Evolutionary conservation across 2,329 filamentous ascomycete species (phyloP), one percentile per base, ranked within the genome.

Genomic region (Ceratocystis variospora): DNA sequence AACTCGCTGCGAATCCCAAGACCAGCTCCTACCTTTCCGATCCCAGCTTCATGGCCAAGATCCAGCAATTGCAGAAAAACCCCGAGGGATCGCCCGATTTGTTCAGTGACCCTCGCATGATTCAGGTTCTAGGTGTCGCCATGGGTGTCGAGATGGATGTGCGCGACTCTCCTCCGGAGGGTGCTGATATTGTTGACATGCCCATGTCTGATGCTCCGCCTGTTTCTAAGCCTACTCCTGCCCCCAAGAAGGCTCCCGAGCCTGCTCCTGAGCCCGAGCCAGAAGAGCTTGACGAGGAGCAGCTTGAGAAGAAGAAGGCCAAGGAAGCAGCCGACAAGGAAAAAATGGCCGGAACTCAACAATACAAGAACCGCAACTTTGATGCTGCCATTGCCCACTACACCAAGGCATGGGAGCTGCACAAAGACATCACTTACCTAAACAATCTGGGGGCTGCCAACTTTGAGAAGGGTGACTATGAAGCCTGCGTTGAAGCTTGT

Each of bases 331-430:
- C 92, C 57, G 94, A 99, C 72, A 89, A 91, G 75, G 89, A 96
- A 78, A 99, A 99, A 84, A 89, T 87, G 37, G 80, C 95, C 67
- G 94, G 94, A 67, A 99, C 93, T 15, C 90, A 94, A 71, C 87
- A 87, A 76, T 99, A 99, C 83, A 99, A 99, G 87, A 97, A 97
- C 84, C 87, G 90, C 71, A 87, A 96, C 74, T 96, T 99, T 71
- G 94, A 97, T 72, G 86, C 88, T 73, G 94, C 94, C 63, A 96
- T 99, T 72, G 85, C 87, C 74, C 90, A 99, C 79, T 99, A 99
- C 81, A 83, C 77, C 75, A 95, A 96, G 76, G 94, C 94, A 0
- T 99, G 94, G 94, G 92, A 96, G 68, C 77, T 89, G 48, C 82
- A 90, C 83, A 94, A 96, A 81, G 94, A 99, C 73, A 96, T 99